Evolutionary conservation across 2,329 filamentous ascomycete genomes (phyloP), one percentile per base, ranked within the genome.

Genomic region (Lachnellula suecica): DNA sequence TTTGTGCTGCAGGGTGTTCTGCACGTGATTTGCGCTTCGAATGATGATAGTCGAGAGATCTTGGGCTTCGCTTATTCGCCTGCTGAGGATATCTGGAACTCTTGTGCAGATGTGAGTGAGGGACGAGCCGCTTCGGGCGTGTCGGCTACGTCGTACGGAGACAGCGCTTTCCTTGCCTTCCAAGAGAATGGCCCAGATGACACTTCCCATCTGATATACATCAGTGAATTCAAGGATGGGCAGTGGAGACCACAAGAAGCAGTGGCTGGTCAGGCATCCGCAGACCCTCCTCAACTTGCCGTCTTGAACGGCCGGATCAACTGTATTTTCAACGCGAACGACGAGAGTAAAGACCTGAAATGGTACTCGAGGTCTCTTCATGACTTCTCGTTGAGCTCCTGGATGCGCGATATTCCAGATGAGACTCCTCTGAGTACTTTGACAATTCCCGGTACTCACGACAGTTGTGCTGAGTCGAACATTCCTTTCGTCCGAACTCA

Each of bases 381-480:
- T 24, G 50, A 53, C 42, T 71, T 67, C 49, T 58, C 59, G 24
- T 69, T 83, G 27, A 68, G 75, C 46, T 72, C 72, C 22, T 88
- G 87, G 87, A 89, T 89, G 85, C 68, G 71, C 22, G 68, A 76
- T 24, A 70, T 89, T 19, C 72, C 75, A 9, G 80, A 86, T 60
- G 71, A 74, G 23, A 78, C 76, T 0, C 75, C 81, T 2, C 67
- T 89, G 4, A 85, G 83, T 5, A 76, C 79, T 1, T 73, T 90
- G 23, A 87, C 83, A 5, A 85, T 89, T 43, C 87, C 87, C 1
- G 87, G 87, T 51, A 89, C 87, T 0, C 87, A 90, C 71, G 89
- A 90, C 67, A 87, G 84, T 19, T 79, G 77, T 67, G 70, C 71
- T 3, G 67, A 60, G 46, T 70, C 66, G 7, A 75, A 87, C 68